Evolutionary conservation across 2,329 filamentous ascomycete genomes (phyloP).

Genomic region (Erysiphe neolycopersici): DNA sequence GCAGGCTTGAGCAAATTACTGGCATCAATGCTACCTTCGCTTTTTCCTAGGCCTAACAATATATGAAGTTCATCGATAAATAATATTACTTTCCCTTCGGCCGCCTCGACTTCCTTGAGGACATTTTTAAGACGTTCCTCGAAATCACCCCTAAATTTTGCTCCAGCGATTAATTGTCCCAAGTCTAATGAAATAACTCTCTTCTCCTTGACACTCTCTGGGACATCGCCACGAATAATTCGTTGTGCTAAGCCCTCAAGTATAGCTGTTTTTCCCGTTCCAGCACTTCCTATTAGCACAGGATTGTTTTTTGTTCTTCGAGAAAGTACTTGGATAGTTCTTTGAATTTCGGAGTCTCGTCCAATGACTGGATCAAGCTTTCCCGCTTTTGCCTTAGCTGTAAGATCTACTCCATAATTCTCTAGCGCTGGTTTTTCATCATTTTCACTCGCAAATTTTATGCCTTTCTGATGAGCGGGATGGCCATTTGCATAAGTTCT

Average conservation of each 20-base stretch:
- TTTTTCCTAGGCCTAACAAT: conserved; percentile 73
- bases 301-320: conserved; percentile 74
- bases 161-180: conserved; percentile 78
- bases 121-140: conserved; percentile 84
- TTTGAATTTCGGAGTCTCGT: conserved; percentile 58
- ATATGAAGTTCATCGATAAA: conserved; percentile 93
- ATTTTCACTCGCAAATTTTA: conserved; percentile 47
- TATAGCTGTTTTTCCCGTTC: conserved; percentile 84
- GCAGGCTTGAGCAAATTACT: conserved; percentile 87
- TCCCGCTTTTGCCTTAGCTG: conserved; percentile 56
- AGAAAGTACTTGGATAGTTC: conserved; percentile 83
- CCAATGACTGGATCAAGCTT: conserved; percentile 94
- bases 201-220: conserved; percentile 90
- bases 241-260: conserved; percentile 72
- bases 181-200: conserved; percentile 68
- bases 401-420: conserved; percentile 76
- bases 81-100: conserved; percentile 69
- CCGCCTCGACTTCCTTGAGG: conserved; percentile 61
- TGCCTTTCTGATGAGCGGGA: conserved; percentile 72
- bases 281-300: conserved; percentile 61
- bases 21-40: conserved; percentile 87
- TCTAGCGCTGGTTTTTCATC: conserved; percentile 69
- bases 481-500: conserved; percentile 36
- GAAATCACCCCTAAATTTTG: conserved; percentile 88
- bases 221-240: conserved; percentile 78